Base-by-base conservation (phyloP, 1,284 basidiomycete species). In the Ceratobasidium papillatum region DNA sequence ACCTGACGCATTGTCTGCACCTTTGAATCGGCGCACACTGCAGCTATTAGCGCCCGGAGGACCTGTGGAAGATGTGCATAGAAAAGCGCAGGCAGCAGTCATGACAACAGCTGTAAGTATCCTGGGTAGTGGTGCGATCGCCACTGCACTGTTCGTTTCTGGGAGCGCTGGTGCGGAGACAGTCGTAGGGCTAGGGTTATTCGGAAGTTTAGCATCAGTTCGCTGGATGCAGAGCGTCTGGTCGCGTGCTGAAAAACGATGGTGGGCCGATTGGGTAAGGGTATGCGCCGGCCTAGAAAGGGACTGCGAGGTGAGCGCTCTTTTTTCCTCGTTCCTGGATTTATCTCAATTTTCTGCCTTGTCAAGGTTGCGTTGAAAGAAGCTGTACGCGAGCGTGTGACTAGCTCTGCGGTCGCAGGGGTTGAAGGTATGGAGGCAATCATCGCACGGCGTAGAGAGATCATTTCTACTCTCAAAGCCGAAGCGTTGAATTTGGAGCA, bases 251-350 rank as follows among this genome's bases (percentile, higher is more conserved):
- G 69, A 73, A 38, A 73, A 73, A 25, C 59, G 36, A 27, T 73
- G 69, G 69, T 73, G 69, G 69, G 69, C 69, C 27, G 69, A 73
- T 25, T 73, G 69, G 69, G 52, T 32, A 32, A 73, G 69, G 59
- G 69, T 73, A 30, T 73, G 69, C 30, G 59, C 69, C 1, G 69
- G 69, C 17, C 30, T 73, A 27, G 69, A 73, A 62, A 61, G 69
- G 47, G 69, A 73, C 19, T 73, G 69, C 32, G 69, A 73, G 58
- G 69, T 73, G 47, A 27, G 69, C 61, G 43, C 7, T 14, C 34
- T 4, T 65, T 25, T 34, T 30, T 19, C 17, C 62, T 41, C 27
- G n/a, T 25, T 4, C 17, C 34, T 38, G 27, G n/a, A 58, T 14
- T 11, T 7, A 14, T 34, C 8, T 45, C 49, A 9, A 47, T 12